phyloP scores from a whole-genome alignment of 2,329 filamentous ascomycete species.

The Aureobasidium sp. region DNA sequence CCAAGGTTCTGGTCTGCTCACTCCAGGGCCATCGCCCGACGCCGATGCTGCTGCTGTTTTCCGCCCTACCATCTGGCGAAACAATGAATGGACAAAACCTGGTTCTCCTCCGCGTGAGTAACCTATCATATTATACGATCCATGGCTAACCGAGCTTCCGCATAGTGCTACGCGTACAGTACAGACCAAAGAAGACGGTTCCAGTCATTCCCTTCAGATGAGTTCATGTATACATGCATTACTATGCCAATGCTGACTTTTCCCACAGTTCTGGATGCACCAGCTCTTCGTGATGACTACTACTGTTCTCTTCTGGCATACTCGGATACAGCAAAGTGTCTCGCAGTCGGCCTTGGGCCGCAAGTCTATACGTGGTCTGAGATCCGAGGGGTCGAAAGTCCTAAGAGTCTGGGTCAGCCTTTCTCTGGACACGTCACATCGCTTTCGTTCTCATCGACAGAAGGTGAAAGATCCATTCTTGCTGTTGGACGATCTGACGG shows the following conservation, averaged over 20 bases:
- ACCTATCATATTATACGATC: conserved; percentile 12
- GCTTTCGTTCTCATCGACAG: conserved; percentile 77
- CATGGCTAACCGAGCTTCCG: conserved; percentile 18
- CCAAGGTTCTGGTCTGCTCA: not conserved
- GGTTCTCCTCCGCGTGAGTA: conserved; percentile 12
- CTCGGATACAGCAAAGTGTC: conserved; percentile 62
- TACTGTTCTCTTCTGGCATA: conserved; percentile 92
- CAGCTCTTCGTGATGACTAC: conserved; percentile 84
- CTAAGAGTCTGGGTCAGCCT: conserved; percentile 49
- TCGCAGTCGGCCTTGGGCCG: conserved; percentile 77
- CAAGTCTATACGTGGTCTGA: conserved; percentile 89
- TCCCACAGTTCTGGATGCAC: conserved; percentile 75
- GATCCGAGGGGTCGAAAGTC: conserved; percentile 55
- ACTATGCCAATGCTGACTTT: conserved; percentile 27
- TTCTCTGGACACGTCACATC: conserved; percentile 61
- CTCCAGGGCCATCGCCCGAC: not conserved
- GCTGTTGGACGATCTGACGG: conserved; percentile 78
- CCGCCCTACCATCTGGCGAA: conserved; percentile 30
- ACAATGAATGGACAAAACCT: conserved; percentile 34
- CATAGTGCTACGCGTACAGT: conserved; percentile 25
- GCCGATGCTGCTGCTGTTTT: not conserved
- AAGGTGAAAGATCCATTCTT: conserved; percentile 71
- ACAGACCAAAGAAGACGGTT: conserved; percentile 38
- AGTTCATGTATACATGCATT: conserved; percentile 25
- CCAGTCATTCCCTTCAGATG: conserved; percentile 73